phyloP scores from a whole-genome alignment of 768 basidiomycete genomes.

The Filobasidium floriforme region DNA sequence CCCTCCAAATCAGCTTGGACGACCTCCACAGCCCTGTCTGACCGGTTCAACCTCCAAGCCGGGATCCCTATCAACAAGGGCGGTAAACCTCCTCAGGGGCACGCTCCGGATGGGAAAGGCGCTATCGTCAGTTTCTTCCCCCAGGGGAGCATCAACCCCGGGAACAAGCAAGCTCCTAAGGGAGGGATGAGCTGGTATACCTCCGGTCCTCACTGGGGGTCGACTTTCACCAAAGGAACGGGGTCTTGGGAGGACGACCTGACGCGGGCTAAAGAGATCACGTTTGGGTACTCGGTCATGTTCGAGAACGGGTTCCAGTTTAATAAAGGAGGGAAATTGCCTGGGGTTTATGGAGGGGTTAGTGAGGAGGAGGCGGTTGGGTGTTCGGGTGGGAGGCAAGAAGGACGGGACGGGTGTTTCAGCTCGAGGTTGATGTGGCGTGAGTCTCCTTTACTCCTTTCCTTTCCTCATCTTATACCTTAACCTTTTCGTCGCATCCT shows the following conservation, averaged over 20 bases:
- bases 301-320: constrained; percentile 61
- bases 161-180: constrained; percentile 37
- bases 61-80: neutral
- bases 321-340: constrained; percentile 64
- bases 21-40: neutral
- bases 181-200: constrained; percentile 69
- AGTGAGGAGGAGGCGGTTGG: constrained; percentile 49
- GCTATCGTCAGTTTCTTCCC: constrained; percentile 54
- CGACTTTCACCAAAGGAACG: constrained; percentile 14
- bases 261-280: constrained; percentile 59
- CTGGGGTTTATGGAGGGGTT: constrained; percentile 51
- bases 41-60: neutral
- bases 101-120: constrained; percentile 52
- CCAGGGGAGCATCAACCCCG: constrained; percentile 55
- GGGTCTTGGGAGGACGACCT: constrained; percentile 35
- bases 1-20: neutral
- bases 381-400: constrained; percentile 62
- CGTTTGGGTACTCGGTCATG: constrained; percentile 62
- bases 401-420: constrained; percentile 55
- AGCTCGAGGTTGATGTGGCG: constrained; percentile 63
- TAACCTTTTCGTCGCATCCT: neutral
- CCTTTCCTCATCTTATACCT: neutral
- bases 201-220: constrained; percentile 55
- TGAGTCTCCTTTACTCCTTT: constrained; percentile 44
- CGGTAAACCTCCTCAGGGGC: constrained; percentile 39